Conservation (phyloP, 2,329 filamentous ascomycete species). For the Zymoseptoria ardabiliae region DNA sequence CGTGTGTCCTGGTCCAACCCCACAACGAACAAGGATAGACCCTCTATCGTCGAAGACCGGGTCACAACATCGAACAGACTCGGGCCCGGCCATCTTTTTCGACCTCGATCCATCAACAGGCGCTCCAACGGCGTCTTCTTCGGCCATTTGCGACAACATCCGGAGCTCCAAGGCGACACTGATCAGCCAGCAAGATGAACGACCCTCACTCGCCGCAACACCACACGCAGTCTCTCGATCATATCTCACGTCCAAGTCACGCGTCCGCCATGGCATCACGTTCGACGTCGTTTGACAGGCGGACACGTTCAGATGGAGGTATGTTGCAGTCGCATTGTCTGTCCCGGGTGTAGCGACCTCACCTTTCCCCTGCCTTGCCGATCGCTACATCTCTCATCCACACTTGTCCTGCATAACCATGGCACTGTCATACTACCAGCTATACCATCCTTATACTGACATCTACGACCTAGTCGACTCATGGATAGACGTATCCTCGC, state of each 20-base stretch:
- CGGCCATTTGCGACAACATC: not conserved
- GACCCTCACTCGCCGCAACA: not conserved
- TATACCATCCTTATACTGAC: constrained; percentile 22
- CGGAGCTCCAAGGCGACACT: not conserved
- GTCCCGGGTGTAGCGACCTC: not conserved
- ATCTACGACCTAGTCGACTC: constrained; percentile 57
- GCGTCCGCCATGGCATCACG: constrained; percentile 23
- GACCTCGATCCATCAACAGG: not conserved
- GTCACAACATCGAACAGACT: not conserved
- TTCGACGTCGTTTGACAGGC: constrained; percentile 24
- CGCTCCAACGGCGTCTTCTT: not conserved
- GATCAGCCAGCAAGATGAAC: not conserved
- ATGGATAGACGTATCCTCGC: constrained; percentile 90
- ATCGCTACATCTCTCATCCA: not conserved
- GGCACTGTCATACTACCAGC: constrained; percentile 16
- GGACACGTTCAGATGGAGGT: constrained; percentile 23
- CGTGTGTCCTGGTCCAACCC: not conserved
- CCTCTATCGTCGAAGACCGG: not conserved
- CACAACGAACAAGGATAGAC: not conserved
- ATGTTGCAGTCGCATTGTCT: not conserved
- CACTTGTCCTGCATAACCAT: constrained; percentile 5
- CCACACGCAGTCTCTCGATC: constrained; percentile 3
- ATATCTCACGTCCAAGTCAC: constrained; percentile 19
- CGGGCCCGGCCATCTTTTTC: not conserved
- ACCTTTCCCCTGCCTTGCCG: not conserved